Conservation (phyloP, 2,329 filamentous ascomycete species). For the Calonectria crousiana region DNA sequence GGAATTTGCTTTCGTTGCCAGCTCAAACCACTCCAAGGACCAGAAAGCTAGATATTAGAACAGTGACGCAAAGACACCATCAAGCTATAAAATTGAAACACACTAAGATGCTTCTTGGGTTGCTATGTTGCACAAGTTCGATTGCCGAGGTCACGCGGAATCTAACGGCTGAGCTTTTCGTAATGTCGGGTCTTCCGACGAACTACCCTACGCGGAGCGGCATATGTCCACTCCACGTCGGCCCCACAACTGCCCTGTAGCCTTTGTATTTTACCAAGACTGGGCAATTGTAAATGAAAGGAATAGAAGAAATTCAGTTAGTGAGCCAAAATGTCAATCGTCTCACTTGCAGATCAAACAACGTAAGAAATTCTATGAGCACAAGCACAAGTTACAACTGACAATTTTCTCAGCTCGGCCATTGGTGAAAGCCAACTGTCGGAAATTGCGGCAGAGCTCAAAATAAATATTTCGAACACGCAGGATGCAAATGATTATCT, state of each 20-base stretch:
- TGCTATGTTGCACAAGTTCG: not conserved
- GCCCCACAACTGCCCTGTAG: too few species aligned
- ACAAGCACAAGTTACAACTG: not conserved
- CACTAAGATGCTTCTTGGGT: not conserved
- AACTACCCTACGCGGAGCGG: not conserved
- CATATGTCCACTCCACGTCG: too few species aligned
- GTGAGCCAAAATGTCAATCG: constrained; percentile 15
- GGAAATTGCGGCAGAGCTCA: constrained; percentile 33
- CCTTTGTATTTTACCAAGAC: not conserved
- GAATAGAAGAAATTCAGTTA: not conserved
- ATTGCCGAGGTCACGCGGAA: not conserved
- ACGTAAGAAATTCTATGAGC: not conserved
- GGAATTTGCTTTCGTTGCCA: not conserved
- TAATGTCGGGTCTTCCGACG: not conserved
- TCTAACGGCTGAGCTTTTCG: not conserved
- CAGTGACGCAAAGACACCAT: not conserved
- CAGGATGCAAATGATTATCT: constrained; percentile 46
- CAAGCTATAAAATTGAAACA: too few species aligned
- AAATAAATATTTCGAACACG: constrained; percentile 26
- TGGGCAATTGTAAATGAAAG: not conserved
- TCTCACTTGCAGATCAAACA: not conserved
- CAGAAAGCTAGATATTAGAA: not conserved
- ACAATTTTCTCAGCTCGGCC: constrained; percentile 14
- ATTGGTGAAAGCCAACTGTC: constrained; percentile 28
- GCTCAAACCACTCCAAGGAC: not conserved